Percentiles rank a stretch among this genome's conserved stretches.
Evolutionary conservation across 192 early-diverging fungal genomes (phyloP).

Genomic region (Coemansia sp.): DNA sequence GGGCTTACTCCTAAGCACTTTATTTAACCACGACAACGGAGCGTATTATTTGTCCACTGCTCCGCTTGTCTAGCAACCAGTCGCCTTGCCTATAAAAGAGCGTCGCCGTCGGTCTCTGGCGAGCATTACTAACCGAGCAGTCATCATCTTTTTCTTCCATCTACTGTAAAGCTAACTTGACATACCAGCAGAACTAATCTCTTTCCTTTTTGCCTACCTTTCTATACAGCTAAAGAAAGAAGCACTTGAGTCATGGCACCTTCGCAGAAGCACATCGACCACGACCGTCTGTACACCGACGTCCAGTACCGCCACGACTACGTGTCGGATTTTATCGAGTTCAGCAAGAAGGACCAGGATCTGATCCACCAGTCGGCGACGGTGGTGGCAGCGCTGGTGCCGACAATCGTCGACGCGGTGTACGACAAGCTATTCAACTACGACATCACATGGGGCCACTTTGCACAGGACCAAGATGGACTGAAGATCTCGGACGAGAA

Average conservation of each 20-base stretch:
- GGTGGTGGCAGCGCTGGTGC: conserved; percentile 66
- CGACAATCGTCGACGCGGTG: conserved; percentile 74
- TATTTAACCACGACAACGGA: too few species aligned
- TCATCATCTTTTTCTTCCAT: too few species aligned
- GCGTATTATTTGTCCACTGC: too few species aligned
- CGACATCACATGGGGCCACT: conserved; percentile 74
- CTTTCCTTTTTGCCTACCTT: too few species aligned
- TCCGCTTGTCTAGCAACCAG: too few species aligned
- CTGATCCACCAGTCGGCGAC: conserved; percentile 66
- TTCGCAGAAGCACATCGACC: conserved; percentile 59
- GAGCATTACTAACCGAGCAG: too few species aligned
- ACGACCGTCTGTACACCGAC: conserved; percentile 69
- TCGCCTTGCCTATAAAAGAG: too few species aligned
- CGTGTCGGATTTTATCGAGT: conserved; percentile 71
- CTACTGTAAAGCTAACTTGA: too few species aligned
- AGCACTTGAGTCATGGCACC: not conserved
- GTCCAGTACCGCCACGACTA: conserved; percentile 77
- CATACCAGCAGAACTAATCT: too few species aligned
- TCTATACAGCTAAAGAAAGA: too few species aligned
- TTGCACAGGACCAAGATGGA: conserved; percentile 68
- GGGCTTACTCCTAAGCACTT: too few species aligned
- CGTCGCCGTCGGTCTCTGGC: too few species aligned
- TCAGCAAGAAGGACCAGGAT: conserved; percentile 67
- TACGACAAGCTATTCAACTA: conserved; percentile 69
- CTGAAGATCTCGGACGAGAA: conserved; percentile 41